Evolutionary conservation across 345 rosid genomes (phyloP).

Genomic region (Erodium maritimum): DNA sequence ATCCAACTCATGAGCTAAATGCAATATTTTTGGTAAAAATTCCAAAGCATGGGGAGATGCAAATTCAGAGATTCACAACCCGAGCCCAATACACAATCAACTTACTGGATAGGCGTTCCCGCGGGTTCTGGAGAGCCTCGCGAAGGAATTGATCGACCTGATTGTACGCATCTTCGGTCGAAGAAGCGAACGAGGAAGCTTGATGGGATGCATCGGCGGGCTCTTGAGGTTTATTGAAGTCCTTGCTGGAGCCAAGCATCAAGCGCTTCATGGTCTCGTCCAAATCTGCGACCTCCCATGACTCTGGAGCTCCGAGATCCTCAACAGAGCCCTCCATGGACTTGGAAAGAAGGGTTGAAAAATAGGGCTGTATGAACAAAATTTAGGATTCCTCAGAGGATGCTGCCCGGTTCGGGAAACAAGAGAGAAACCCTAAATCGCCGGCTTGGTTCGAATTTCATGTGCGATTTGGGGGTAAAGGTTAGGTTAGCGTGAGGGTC

Average conservation of each 20-base stretch:
- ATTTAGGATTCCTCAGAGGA: constrained; percentile 7
- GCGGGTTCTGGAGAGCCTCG: constrained; percentile 67
- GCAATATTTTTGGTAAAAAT: no score
- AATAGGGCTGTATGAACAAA: not conserved
- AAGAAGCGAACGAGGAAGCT: constrained; percentile 5
- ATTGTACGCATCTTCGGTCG: constrained; percentile 23
- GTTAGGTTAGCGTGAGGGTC: not conserved
- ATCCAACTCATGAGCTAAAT: no score
- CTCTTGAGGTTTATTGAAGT: constrained; percentile 8
- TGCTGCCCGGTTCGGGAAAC: not conserved
- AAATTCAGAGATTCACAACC: no score
- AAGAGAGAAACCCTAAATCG: not conserved
- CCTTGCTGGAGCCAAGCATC: constrained; percentile 25
- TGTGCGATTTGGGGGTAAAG: not conserved
- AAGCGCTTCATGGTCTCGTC: constrained; percentile 61
- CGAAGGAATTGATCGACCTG: constrained; percentile 74
- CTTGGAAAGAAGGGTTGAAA: constrained; percentile 5
- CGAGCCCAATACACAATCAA: not conserved
- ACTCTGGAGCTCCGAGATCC: constrained; percentile 66
- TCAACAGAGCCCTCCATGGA: constrained; percentile 66
- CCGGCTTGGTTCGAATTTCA: not conserved
- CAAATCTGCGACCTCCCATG: constrained; percentile 82
- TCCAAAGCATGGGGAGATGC: no score
- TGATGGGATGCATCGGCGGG: constrained; percentile 12
- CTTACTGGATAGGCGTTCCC: constrained; percentile 73